A percentile compares a stretch with the other conserved stretches of the same genome.
Evolutionary conservation across 2,329 filamentous ascomycete genomes (phyloP).

Genomic region (Talaromyces sp.): DNA sequence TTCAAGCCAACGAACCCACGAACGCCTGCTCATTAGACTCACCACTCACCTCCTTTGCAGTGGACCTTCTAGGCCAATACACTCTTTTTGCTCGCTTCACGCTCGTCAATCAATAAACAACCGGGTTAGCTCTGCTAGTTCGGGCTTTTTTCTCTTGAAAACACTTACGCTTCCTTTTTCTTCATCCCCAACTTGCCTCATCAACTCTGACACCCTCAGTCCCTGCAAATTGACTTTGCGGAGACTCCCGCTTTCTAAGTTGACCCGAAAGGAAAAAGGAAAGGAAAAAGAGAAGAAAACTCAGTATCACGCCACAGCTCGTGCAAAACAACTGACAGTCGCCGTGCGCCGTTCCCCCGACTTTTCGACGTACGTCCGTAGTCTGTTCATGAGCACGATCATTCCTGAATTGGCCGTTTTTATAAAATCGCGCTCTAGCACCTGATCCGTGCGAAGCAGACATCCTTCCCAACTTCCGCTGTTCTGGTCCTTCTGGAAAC

Average conservation of each 20-base stretch:
- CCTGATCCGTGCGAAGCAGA: constrained; percentile 14
- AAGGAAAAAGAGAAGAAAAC: not conserved
- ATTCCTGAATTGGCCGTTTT: constrained; percentile 9
- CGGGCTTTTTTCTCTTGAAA: not conserved
- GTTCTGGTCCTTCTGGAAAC: constrained; percentile 6
- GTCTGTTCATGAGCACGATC: constrained; percentile 6
- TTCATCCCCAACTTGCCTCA: not conserved
- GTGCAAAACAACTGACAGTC: constrained; percentile 3
- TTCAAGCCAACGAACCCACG: constrained; percentile 4
- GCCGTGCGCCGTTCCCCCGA: not conserved
- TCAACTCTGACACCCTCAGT: not conserved
- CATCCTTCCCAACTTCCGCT: not conserved
- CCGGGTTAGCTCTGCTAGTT: not conserved
- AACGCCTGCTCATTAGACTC: constrained; percentile 5
- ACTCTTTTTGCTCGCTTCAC: constrained; percentile 6
- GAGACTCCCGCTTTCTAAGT: not conserved
- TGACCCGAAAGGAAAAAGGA: not conserved
- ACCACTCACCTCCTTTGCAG: constrained; percentile 6
- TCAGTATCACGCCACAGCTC: not conserved
- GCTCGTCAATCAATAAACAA: constrained; percentile 2
- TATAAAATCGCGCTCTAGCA: constrained; percentile 7
- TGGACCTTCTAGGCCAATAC: constrained; percentile 12
- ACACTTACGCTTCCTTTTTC: not conserved
- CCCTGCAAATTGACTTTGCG: constrained; percentile 9
- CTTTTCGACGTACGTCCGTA: not conserved